A percentile compares a stretch with the other conserved stretches of the same genome.
phyloP scores from a whole-genome alignment of 2,329 filamentous ascomycete genomes.

The Colletotrichum viniferum region DNA sequence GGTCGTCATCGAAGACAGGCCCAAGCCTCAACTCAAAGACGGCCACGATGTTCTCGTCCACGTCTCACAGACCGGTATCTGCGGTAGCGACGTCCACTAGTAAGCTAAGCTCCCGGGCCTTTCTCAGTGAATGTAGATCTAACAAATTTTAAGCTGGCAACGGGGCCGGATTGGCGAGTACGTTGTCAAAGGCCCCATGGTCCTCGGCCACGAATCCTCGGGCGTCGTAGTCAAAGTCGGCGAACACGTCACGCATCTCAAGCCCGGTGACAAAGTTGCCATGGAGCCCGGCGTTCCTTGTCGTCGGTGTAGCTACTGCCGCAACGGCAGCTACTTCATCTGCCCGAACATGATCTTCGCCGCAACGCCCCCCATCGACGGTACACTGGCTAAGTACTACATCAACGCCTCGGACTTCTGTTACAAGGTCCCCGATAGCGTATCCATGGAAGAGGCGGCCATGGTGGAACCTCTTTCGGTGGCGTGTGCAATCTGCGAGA shows the following conservation, averaged over 20 bases:
- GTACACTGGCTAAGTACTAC: neutral
- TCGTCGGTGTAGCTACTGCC: neutral
- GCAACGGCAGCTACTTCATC: neutral
- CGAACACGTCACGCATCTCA: neutral
- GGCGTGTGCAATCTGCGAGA: neutral
- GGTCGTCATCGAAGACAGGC: neutral
- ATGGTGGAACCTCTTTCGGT: neutral
- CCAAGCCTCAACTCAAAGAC: neutral
- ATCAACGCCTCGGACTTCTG: neutral
- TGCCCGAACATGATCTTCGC: neutral
- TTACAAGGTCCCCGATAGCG: neutral
- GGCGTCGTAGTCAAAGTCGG: neutral
- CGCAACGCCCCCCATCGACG: neutral
- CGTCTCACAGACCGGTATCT: neutral
- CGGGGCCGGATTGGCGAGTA: neutral
- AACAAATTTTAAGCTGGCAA: neutral
- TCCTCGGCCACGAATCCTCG: neutral
- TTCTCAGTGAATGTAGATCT: neutral
- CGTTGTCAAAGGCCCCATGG: neutral
- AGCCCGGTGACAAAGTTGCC: neutral
- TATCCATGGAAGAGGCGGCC: neutral
- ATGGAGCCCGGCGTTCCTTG: neutral
- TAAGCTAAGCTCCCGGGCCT: accelerated
- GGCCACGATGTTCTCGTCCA: neutral
- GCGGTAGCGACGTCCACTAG: neutral